phyloP scores from a whole-genome alignment of 805 yeast species.

The Jamesozyma gamospora region DNA sequence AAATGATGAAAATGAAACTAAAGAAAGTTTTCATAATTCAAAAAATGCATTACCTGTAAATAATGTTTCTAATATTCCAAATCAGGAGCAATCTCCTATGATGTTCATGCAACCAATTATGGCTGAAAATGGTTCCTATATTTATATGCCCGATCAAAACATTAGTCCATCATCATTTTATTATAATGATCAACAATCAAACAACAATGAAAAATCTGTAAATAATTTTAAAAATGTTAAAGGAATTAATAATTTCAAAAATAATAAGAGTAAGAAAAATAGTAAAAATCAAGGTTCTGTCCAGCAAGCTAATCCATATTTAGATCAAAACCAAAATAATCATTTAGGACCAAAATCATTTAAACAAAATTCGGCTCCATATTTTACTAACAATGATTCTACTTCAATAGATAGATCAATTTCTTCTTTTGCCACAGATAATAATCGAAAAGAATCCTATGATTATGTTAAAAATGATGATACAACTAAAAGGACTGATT shows the following conservation, averaged over 20 bases:
- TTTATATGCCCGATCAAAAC: conserved; percentile 2
- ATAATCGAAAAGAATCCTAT: background rate
- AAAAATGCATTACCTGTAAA: conserved; percentile 6
- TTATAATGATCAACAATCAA: background rate
- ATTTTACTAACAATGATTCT: conserved; percentile 9
- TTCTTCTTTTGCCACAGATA: conserved; percentile 4
- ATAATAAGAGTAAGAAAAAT: conserved; percentile 6
- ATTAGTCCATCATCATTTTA: background rate
- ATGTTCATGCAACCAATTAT: conserved; percentile 6
- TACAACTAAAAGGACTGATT: conserved; percentile 4
- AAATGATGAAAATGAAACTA: background rate
- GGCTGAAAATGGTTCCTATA: conserved; percentile 1
- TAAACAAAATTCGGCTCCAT: conserved; percentile 1
- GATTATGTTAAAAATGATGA: background rate
- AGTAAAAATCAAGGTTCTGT: background rate
- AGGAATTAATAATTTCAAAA: conserved; percentile 2
- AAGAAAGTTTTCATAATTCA: background rate
- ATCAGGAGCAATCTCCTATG: conserved; percentile 1
- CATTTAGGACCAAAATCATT: background rate
- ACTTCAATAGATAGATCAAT: conserved; percentile 11
- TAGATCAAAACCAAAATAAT: conserved; percentile 8
- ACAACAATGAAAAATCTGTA: conserved; percentile 2
- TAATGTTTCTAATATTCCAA: conserved; percentile 3
- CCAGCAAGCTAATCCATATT: conserved; percentile 17
- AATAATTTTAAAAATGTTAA: conserved; percentile 4